Conservation (phyloP, 768 basidiomycete species). For the Tulasnella sp. region DNA sequence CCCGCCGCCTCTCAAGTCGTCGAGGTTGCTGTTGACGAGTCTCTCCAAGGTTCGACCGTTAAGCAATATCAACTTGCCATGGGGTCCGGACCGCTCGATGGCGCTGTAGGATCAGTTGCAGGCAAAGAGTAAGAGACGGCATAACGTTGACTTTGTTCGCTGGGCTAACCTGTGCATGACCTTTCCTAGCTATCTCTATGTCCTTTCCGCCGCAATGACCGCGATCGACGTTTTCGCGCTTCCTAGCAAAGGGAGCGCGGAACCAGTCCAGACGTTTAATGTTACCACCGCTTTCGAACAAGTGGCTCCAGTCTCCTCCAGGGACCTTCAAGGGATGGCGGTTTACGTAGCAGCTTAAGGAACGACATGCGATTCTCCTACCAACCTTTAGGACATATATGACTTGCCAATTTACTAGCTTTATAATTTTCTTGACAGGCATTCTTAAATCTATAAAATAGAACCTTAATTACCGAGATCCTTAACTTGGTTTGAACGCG, state of each 20-base stretch:
- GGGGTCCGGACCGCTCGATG: constrained; percentile 5
- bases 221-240: not conserved
- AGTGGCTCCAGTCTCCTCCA: not conserved
- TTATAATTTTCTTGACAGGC: not conserved
- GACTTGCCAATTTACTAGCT: not conserved
- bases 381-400: not conserved
- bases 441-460: not conserved
- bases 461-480: too few relatives aligned
- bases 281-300: not conserved
- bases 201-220: not conserved
- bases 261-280: not conserved
- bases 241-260: not conserved
- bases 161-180: not conserved
- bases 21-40: constrained; percentile 11
- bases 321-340: constrained; percentile 18
- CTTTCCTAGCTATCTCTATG: constrained; percentile 9
- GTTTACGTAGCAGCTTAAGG: not conserved
- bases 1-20: not conserved
- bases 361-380: not conserved
- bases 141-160: not conserved
- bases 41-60: not conserved
- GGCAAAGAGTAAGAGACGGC: not conserved
- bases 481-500: too few relatives aligned
- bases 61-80: constrained; percentile 20
- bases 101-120: not conserved